Evolutionary conservation across 2,329 filamentous ascomycete species (phyloP), one percentile per base, ranked within the genome.

Genomic region (Rasamsonia emersonii): DNA sequence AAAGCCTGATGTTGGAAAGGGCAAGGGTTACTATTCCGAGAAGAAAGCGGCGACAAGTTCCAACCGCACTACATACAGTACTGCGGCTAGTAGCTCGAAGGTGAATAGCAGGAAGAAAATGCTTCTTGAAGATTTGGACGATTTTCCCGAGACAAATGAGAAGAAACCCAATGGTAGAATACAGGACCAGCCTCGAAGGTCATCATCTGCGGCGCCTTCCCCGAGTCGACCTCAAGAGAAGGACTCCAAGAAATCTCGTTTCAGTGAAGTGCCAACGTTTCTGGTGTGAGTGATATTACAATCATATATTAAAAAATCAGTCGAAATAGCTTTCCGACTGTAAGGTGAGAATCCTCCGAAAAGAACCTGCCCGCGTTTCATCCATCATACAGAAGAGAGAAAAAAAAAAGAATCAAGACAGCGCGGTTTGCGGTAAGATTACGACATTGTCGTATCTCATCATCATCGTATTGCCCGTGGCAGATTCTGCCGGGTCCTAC

Each of bases 251-350:
- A 57, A 56, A 42, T 53, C 56, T 18, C 52, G 57, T 25, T 52
- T 62, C 21, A 59, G 56, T 36, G 58, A 65, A 45, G 59, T 65
- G 26, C 62, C 62, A 21, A 64, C 58, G 29, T 66, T 65, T 47
- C 36, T 65, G 26, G 38, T 59, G 19, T 62, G 50, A 61, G 34
- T 29, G 31, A 34, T 18, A 32, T 24, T 24, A 20, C 30, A 24
- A 23, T 8, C 15, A 26, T 28, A 37, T 30, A 24, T 24, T 19
- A 21, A 18, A 33, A 24, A 25, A 11, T 28, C 20, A 17, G 18
- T 26, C 14, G 18, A 15, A 31, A n/a, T 20, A 21, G 36, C 14
- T 27, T 23, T 30, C 24, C n/a, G n/a, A n/a, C n/a, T n/a, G n/a
- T n/a, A n/a, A n/a, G n/a, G n/a, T n/a, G n/a, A n/a, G n/a, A n/a